A percentile compares a stretch with the other conserved stretches of the same genome.
phyloP scores from a whole-genome alignment of 2,329 filamentous ascomycete species.

The Reticulascus tulasneorum region DNA sequence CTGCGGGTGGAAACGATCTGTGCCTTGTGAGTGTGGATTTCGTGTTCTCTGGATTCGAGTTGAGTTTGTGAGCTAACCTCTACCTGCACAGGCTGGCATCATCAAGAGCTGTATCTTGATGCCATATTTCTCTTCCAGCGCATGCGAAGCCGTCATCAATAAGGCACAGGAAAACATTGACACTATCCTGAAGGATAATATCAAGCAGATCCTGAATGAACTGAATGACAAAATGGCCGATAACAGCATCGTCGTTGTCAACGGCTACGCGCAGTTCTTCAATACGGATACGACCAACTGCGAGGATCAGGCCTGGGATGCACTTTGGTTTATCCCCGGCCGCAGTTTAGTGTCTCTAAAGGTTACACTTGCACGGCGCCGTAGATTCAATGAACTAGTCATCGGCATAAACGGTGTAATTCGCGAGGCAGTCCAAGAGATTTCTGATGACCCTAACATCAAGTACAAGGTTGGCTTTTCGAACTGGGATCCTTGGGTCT shows the following conservation, averaged over 20 bases:
- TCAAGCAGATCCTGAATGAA: slow-evolving; percentile 19
- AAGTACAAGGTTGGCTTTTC: slow-evolving; percentile 21
- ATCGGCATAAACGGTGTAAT: slow-evolving; percentile 22
- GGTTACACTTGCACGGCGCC: background rate
- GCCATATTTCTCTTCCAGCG: slow-evolving; percentile 10
- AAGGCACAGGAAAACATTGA: slow-evolving; percentile 23
- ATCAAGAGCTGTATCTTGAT: slow-evolving; percentile 19
- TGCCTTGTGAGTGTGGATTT: slow-evolving; percentile 25
- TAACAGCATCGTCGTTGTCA: slow-evolving; percentile 24
- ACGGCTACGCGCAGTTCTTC: slow-evolving; percentile 28
- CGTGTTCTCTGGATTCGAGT: background rate
- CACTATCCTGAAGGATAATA: slow-evolving; percentile 22
- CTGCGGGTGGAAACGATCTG: slow-evolving; percentile 33
- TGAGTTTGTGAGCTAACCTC: too few species aligned
- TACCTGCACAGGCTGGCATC: too few species aligned
- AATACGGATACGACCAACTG: slow-evolving; percentile 22
- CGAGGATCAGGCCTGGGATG: slow-evolving; percentile 8
- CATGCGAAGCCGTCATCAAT: slow-evolving; percentile 17
- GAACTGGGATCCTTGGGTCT: slow-evolving; percentile 24
- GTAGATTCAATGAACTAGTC: background rate
- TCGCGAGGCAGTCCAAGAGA: slow-evolving; percentile 21
- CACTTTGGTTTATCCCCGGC: background rate
- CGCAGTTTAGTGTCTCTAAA: too few species aligned
- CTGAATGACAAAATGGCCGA: slow-evolving; percentile 25
- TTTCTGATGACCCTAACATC: too few species aligned